These are phyloP conservation scores for Blastobotrys muscicola DNA, from an alignment of 805 yeast genomes.

Conservation along the genomic window DNA sequence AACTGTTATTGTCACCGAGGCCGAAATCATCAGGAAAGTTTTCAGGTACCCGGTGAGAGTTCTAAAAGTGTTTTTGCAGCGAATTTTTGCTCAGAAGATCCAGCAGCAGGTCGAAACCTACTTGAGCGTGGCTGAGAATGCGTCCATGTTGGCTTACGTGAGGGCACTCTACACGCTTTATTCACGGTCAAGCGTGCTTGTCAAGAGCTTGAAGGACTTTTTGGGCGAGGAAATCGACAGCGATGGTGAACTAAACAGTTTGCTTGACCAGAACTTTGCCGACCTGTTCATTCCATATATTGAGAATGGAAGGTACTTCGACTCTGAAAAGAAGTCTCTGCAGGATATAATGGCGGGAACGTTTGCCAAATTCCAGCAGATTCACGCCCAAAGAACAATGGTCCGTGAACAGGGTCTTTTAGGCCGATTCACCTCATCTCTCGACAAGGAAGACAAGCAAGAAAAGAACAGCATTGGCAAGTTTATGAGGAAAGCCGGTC, in stretches of 20 bases:
- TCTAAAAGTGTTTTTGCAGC: conserved; percentile 56
- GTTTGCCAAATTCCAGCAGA: conserved; percentile 37
- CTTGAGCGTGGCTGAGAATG: conserved; percentile 48
- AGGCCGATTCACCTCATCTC: conserved; percentile 13
- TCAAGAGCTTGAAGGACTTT: conserved; percentile 55
- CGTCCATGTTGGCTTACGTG: conserved; percentile 59
- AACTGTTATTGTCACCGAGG: conserved; percentile 58
- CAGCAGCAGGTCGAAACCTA: conserved; percentile 40
- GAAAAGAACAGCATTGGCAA: conserved; percentile 26
- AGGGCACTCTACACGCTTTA: conserved; percentile 65
- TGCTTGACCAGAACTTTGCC: conserved; percentile 62
- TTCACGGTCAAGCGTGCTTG: conserved; percentile 46
- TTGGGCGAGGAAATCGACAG: conserved; percentile 25
- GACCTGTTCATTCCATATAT: conserved; percentile 66
- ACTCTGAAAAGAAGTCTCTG: conserved; percentile 57
- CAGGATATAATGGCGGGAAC: conserved; percentile 34
- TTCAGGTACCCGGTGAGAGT: conserved; percentile 63
- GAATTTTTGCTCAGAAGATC: conserved; percentile 64
- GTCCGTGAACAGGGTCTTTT: conserved; percentile 23
- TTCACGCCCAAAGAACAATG: conserved; percentile 31
- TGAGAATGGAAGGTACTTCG: conserved; percentile 59
- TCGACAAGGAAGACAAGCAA: conserved; percentile 13
- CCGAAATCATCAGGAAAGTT: conserved; percentile 61
- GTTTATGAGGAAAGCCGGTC: conserved; percentile 19
- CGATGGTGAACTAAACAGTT: conserved; percentile 32